A percentile compares a stretch with the other conserved stretches of the same genome.
These are phyloP conservation scores for Fusarium guadeloupense DNA, from an alignment of 2,329 filamentous ascomycete species.

Conservation along the genomic window DNA sequence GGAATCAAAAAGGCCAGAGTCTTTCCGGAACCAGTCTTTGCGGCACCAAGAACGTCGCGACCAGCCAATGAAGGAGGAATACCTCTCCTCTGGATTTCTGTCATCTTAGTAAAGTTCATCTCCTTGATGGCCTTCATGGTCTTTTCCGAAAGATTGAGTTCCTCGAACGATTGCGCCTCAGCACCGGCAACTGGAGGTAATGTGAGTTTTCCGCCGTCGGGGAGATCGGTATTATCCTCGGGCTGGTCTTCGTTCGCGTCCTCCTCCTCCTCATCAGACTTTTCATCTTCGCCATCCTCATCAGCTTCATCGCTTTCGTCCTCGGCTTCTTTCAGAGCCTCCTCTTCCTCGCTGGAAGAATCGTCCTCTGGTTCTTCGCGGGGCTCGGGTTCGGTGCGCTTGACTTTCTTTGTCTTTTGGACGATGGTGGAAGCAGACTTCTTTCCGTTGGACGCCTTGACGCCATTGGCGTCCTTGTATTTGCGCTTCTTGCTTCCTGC, in stretches of 20 bases:
- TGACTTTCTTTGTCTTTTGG: conserved; percentile 56
- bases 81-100: conserved; percentile 86
- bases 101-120: conserved; percentile 97
- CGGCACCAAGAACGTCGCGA: conserved; percentile 91
- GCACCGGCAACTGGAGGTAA: conserved; percentile 62
- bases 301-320: conserved; percentile 44
- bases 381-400: conserved; percentile 47
- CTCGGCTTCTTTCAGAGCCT: conserved; percentile 41
- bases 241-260: conserved; percentile 41
- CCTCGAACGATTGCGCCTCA: conserved; percentile 76
- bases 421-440: conserved; percentile 38
- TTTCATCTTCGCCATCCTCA: conserved; percentile 45
- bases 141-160: conserved; percentile 86
- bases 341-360: conserved; percentile 42
- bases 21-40: conserved; percentile 96
- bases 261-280: conserved; percentile 42
- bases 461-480: conserved; percentile 49
- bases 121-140: conserved; percentile 87
- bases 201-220: conserved; percentile 55
- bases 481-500: conserved; percentile 57
- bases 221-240: conserved; percentile 48
- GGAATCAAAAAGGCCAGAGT: conserved; percentile 95
- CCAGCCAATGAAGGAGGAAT: conserved; percentile 91
- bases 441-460: conserved; percentile 40
- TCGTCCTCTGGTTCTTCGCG: conserved; percentile 40